Evolutionary conservation across 1,139 yeast genomes (phyloP).

Genomic region (Candida labiduridarum): DNA sequence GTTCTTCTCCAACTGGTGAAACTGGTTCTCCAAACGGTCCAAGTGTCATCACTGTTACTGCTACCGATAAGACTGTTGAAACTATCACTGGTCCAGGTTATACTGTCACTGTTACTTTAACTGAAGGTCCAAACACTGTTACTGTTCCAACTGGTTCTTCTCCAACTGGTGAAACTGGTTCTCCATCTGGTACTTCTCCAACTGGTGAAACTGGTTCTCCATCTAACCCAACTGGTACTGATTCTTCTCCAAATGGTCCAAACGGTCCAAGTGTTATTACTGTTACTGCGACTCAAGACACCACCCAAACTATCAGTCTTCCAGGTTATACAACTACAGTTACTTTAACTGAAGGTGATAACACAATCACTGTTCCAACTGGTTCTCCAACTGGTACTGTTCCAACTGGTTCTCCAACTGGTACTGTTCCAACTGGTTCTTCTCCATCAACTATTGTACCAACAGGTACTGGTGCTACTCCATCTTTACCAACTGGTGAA

Average conservation of each 20-base stretch:
- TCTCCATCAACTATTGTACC: not conserved
- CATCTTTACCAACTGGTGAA: no score
- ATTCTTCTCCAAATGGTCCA: not conserved
- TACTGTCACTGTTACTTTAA: not conserved
- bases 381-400: not conserved
- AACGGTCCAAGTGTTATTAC: slow-evolving; percentile 1
- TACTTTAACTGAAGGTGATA: slow-evolving; percentile 3
- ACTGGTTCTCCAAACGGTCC: not conserved
- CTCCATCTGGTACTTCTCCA: not conserved
- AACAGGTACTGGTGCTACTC: not conserved
- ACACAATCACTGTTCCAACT: not conserved
- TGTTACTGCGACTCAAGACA: slow-evolving; percentile 1
- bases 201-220: not conserved
- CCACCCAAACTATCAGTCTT: slow-evolving; percentile 1
- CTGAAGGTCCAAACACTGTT: not conserved
- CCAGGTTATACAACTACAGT: slow-evolving; percentile 1
- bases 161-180: not conserved
- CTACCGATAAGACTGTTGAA: not conserved
- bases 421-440: not conserved
- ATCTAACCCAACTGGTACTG: not conserved
- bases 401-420: not conserved
- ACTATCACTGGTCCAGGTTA: slow-evolving; percentile 4
- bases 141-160: not conserved
- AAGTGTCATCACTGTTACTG: slow-evolving; percentile 1
- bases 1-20: not conserved